phyloP scores from a whole-genome alignment of 2,329 filamentous ascomycete species.

The Ophiostoma sp. region DNA sequence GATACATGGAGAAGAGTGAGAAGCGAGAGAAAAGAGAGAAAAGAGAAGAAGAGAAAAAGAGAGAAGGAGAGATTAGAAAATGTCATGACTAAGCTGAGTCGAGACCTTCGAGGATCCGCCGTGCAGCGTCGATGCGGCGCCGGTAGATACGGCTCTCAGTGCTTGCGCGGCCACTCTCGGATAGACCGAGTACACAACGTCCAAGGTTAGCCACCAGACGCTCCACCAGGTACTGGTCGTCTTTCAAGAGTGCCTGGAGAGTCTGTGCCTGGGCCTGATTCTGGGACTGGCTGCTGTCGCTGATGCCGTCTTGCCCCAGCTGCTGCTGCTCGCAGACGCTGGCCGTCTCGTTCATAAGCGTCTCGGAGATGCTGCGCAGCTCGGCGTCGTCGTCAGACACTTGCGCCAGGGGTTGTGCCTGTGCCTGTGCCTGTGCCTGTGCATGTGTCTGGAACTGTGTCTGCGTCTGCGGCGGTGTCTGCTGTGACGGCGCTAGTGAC shows the following conservation, averaged over 20 bases:
- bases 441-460: background rate
- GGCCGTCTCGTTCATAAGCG: constrained; percentile 45
- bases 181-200: constrained; percentile 53
- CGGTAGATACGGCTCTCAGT: constrained; percentile 60
- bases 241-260: constrained; percentile 45
- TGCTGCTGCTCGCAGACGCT: constrained; percentile 36
- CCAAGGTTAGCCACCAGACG: constrained; percentile 55
- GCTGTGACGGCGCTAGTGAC: background rate
- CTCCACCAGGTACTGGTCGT: constrained; percentile 57
- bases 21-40: background rate
- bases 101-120: constrained; percentile 65
- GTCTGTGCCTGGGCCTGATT: constrained; percentile 28
- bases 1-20: background rate
- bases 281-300: constrained; percentile 9
- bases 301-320: background rate
- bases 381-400: constrained; percentile 40
- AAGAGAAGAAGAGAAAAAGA: background rate
- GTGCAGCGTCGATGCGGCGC: constrained; percentile 67
- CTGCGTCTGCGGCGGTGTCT: background rate
- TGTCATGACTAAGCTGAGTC: constrained; percentile 32
- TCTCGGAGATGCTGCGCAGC: constrained; percentile 44
- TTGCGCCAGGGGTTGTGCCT: background rate
- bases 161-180: constrained; percentile 49
- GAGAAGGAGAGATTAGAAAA: too few species aligned
- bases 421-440: background rate